Conservation (phyloP, 129 eudicot species). For the Kitagawia praeruptora region DNA sequence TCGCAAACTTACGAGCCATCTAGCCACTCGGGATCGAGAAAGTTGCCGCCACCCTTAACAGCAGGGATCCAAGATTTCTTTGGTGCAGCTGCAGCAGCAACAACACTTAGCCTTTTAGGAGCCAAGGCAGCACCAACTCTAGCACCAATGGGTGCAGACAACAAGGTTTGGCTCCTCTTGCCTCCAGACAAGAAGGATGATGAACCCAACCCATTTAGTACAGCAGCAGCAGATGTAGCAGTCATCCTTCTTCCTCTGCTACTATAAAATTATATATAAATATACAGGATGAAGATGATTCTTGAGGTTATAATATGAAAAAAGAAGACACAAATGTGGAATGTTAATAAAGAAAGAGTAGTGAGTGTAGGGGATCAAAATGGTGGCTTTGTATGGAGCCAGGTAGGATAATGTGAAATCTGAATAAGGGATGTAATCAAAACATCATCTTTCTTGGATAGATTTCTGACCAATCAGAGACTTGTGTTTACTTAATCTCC, state of each 20-base stretch:
- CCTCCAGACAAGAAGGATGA: conserved; percentile 67
- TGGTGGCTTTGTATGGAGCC: conserved; percentile 34
- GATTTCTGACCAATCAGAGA: conserved; percentile 63
- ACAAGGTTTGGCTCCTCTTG: conserved; percentile 40
- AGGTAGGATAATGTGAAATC: conserved; percentile 58
- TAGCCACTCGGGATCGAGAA: conserved; percentile 93
- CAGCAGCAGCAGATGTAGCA: conserved; percentile 66
- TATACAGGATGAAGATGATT: background rate
- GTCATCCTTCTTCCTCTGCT: conserved; percentile 27
- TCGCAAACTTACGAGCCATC: conserved; percentile 82
- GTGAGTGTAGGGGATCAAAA: conserved; percentile 25
- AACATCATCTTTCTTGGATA: conserved; percentile 37
- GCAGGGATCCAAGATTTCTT: conserved; percentile 98
- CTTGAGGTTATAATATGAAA: background rate
- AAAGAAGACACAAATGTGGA: conserved; percentile 1
- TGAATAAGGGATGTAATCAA: conserved; percentile 24
- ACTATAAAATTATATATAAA: background rate
- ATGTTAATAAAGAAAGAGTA: conserved; percentile 20
- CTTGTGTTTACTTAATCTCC: conserved; percentile 14
- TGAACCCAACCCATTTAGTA: conserved; percentile 74
- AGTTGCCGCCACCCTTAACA: conserved; percentile 78
- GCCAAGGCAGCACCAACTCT: conserved; percentile 23
- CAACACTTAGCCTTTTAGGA: conserved; percentile 45
- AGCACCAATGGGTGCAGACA: conserved; percentile 32
- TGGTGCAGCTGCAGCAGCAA: conserved; percentile 55